Evolutionary conservation across 2,329 filamentous ascomycete species (phyloP).

Genomic region (Calonectria pauciramosa): DNA sequence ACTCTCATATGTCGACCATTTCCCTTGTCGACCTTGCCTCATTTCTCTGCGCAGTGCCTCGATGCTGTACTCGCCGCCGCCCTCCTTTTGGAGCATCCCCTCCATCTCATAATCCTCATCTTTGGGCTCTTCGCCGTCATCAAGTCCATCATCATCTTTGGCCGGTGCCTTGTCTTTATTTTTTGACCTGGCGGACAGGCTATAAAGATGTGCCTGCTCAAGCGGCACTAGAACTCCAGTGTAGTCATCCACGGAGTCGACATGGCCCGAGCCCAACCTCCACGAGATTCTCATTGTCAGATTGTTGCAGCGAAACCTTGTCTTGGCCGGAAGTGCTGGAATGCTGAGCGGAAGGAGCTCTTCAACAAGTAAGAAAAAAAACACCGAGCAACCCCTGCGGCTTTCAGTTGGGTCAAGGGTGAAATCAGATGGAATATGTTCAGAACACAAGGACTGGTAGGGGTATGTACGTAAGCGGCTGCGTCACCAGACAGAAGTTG

Average conservation of each 20-base stretch:
- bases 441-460: conserved; percentile 14
- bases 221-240: conserved; percentile 66
- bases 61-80: conserved; percentile 73
- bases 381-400: conserved; percentile 20
- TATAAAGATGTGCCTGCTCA: conserved; percentile 69
- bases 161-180: conserved; percentile 59
- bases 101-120: conserved; percentile 58
- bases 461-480: conserved; percentile 30
- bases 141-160: conserved; percentile 54
- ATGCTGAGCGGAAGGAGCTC: conserved; percentile 13
- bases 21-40: conserved; percentile 69
- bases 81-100: conserved; percentile 66
- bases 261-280: conserved; percentile 48
- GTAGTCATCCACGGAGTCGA: conserved; percentile 65
- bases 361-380: not conserved
- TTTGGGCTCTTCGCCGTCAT: conserved; percentile 55
- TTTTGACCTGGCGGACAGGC: conserved; percentile 64
- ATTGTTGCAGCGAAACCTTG: not conserved
- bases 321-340: not conserved
- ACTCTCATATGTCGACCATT: conserved; percentile 83
- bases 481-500: conserved; percentile 31
- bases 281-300: conserved; percentile 49
- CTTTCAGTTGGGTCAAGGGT: conserved; percentile 15
- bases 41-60: conserved; percentile 79
- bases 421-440: conserved; percentile 1